These are phyloP conservation scores for Cucurbita maxima DNA, from an alignment of 306 rosid genomes.

Conservation along the genomic window DNA sequence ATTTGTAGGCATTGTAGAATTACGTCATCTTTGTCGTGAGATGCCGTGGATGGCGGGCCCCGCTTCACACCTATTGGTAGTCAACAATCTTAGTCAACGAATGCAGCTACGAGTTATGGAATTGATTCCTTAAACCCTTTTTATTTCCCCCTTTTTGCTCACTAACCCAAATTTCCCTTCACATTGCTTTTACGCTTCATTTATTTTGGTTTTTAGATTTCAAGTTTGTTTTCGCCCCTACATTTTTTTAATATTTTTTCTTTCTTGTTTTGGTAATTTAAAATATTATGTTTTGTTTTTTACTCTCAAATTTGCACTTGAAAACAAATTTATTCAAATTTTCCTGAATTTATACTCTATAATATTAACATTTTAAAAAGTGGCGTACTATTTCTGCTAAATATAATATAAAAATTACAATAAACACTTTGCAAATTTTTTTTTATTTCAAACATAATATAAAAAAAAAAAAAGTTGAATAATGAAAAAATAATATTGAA, in stretches of 20 bases:
- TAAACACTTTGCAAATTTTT: neutral
- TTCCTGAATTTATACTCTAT: no score
- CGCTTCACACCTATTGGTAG: neutral
- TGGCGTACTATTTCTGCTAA: neutral
- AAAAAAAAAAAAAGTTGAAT: neutral
- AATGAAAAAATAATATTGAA: neutral
- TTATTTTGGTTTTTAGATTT: neutral
- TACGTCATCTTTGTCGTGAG: neutral
- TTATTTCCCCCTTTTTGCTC: neutral
- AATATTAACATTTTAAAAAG: no score
- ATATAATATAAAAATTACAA: neutral
- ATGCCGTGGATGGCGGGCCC: neutral
- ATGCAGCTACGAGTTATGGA: neutral
- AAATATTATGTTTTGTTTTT: no score
- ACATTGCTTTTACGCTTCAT: neutral
- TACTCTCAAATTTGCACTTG: neutral
- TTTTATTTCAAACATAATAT: neutral
- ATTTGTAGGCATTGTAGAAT: neutral
- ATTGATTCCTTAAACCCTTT: neutral
- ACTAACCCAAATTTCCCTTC: neutral
- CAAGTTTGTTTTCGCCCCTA: neutral
- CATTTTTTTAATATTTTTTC: neutral
- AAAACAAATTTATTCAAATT: no score
- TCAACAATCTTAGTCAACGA: neutral
- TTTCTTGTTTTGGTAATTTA: no score